Evolutionary conservation across 257 asterid species (phyloP).

Genomic region (Ehretia macrophylla): DNA sequence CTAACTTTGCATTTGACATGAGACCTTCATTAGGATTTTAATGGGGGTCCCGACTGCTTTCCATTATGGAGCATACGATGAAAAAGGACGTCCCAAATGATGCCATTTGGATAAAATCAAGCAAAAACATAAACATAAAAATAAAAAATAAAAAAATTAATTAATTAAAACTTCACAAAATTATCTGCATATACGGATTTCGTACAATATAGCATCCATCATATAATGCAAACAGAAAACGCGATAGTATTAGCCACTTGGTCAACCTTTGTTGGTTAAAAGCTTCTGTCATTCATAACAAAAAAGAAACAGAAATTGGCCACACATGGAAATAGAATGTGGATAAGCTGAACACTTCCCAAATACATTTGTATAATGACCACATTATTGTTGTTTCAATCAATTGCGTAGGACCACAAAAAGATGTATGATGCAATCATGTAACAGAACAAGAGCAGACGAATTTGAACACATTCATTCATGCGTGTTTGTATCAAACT

Average conservation of each 20-base stretch:
- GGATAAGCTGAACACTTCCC: background rate
- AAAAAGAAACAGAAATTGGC: conserved; percentile 2
- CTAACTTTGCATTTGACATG: no score
- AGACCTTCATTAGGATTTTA: background rate
- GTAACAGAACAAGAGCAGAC: conserved; percentile 21
- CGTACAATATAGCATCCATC: background rate
- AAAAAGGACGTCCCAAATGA: background rate
- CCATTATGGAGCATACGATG: background rate
- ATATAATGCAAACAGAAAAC: background rate
- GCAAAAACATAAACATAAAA: background rate
- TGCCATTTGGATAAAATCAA: background rate
- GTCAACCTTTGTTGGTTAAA: conserved; percentile 17
- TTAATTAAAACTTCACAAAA: no score
- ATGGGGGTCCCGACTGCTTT: background rate
- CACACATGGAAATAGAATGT: background rate
- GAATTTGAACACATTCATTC: conserved; percentile 11
- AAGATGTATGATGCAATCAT: conserved; percentile 24
- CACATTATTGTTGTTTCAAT: conserved; percentile 1
- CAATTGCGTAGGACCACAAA: conserved; percentile 12
- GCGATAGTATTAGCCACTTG: conserved; percentile 8
- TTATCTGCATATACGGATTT: background rate
- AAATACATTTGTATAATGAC: conserved; percentile 1
- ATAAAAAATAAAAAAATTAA: no score
- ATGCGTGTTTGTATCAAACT: conserved; percentile 2
- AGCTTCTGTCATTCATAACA: conserved; percentile 11